Evolutionary conservation across 2,329 filamentous ascomycete species (phyloP), one percentile per base, ranked within the genome.

Genomic region (Ophioceras dolichostomum): DNA sequence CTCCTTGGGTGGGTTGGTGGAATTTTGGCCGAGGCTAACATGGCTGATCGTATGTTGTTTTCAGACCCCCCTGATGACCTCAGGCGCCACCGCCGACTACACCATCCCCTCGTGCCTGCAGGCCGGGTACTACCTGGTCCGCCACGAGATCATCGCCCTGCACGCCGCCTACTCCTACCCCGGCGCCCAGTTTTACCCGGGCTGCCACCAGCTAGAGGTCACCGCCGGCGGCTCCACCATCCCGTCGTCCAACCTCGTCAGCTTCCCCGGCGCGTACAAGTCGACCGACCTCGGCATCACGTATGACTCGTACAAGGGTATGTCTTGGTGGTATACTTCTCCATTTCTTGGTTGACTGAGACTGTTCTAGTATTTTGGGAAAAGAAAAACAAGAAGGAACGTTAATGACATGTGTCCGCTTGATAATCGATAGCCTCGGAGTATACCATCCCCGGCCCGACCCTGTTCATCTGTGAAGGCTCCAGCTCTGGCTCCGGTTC

Each of bases 131-230:
- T 74, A 75, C 52, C 65, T 75, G 38, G 68, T 75, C 18, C 67
- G 70, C 34, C 70, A 75, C 46, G 70, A 75, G 51, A 64, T 70
- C 47, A 65, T 73, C 41, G 70, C 70, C 4, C 59, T 75, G 36
- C 70, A 73, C 51, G 45, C 65, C 4, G 60, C 58, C 13, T 62
- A 53, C 39, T 31, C 50, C 5, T 70, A 71, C 45, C 68, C 68
- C 0, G 70, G 70, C 4, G 60, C 58, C 13, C 62, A 53, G 39
- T 31, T 50, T 5, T 70, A 71, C 45, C 68, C 68, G 0, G 54
- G 59, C 40, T 62, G 59, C 37, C 57, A 54, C 3, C 57, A 61
- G 38, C 43, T 61, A 19, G 55, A 60, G 20, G 45, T 62, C 8
- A 49, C 46, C 1, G 54, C 55, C 3, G 43, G 32, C 0, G 58